Base-by-base conservation (phyloP, 108 stramenopile species). In the Fistulifera pelliculosa region DNA sequence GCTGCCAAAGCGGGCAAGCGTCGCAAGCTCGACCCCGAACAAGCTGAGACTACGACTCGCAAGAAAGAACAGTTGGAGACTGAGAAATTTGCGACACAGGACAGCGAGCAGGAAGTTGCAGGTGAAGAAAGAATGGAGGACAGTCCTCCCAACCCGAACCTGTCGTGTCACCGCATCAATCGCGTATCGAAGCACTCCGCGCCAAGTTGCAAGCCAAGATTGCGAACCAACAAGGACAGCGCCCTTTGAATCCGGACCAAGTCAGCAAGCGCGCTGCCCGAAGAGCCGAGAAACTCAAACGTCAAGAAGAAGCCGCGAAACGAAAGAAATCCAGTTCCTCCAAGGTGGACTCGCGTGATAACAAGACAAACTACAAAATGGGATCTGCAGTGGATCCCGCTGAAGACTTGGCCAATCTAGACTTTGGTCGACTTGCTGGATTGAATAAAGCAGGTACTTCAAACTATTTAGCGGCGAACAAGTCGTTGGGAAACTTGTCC, bases 181-280 rank as follows among this genome's bases (percentile, higher is more conserved):
- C 89, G 35, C 77, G 89, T 15, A 90, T 90, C 59, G 89, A 90
- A 69, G 71, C 66, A 26, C 60, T 90, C 27, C 80, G 89, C 7
- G 89, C 75, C 43, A 82, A 79, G 41, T 58, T 90, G 11, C 89
- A 80, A 40, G 85, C 82, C 54, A 90, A 87, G 57, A 65, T 90
- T 41, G 82, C 77, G 1, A 74, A 78, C 43, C 79, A 80, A 57
- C 74, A 73, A 56, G 65, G 57, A 19, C 62, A 62, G 50, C 81
- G 72, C 27, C 81, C 60, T 38, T 26, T 60, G 49, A 52, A 73
- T 63, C 70, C 75, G 16, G 61, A 58, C 41, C 49, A 52, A 18
- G 79, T 92, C 27, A 84, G 82, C 59, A 93, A 93, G 64, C 81
- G 90, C 27, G 90, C 90, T 7, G 87, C 87, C 18, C 79, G 90